Conservation (phyloP, 2,329 filamentous ascomycete genomes). For the Trichoderma gracile region DNA sequence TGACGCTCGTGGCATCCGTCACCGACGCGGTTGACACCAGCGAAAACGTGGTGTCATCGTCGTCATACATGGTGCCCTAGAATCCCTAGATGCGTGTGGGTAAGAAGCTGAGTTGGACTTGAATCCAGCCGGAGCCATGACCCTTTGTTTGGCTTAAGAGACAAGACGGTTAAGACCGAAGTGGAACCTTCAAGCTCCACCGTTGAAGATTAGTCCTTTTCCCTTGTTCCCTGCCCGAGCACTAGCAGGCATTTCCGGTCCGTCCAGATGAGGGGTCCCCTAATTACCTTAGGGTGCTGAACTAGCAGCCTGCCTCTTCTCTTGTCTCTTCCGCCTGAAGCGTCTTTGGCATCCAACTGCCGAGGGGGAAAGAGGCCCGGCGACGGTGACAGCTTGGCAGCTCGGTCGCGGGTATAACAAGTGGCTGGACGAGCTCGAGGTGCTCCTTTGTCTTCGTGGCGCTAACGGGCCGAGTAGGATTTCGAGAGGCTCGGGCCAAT, state of each 20-base stretch:
- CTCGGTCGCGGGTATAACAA: background rate
- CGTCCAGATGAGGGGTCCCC: slow-evolving; percentile 21
- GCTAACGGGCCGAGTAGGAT: slow-evolving; percentile 7
- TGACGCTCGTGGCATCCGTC: slow-evolving; percentile 27
- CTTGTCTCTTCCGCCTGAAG: background rate
- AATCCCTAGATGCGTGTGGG: slow-evolving; percentile 10
- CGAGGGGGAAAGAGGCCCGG: background rate
- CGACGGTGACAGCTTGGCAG: slow-evolving; percentile 3
- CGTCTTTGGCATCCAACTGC: slow-evolving; percentile 13
- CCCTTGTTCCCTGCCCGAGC: slow-evolving; percentile 12
- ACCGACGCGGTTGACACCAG: slow-evolving; percentile 34
- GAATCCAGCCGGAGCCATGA: slow-evolving; percentile 20
- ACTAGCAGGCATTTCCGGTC: slow-evolving; percentile 23
- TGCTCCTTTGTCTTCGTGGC: background rate
- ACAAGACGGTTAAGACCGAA: slow-evolving; percentile 23
- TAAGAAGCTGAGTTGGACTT: slow-evolving; percentile 21
- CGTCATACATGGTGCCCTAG: slow-evolving; percentile 29
- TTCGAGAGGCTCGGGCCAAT: slow-evolving; percentile 1
- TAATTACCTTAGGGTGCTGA: background rate
- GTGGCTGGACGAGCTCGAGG: background rate
- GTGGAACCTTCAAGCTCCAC: slow-evolving; percentile 26
- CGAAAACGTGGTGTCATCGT: slow-evolving; percentile 36
- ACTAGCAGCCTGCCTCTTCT: background rate
- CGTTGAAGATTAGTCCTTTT: slow-evolving; percentile 23
- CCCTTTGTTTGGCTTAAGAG: slow-evolving; percentile 25